phyloP scores from a whole-genome alignment of 2,329 filamentous ascomycete species.

The Cladophialophora immunda region DNA sequence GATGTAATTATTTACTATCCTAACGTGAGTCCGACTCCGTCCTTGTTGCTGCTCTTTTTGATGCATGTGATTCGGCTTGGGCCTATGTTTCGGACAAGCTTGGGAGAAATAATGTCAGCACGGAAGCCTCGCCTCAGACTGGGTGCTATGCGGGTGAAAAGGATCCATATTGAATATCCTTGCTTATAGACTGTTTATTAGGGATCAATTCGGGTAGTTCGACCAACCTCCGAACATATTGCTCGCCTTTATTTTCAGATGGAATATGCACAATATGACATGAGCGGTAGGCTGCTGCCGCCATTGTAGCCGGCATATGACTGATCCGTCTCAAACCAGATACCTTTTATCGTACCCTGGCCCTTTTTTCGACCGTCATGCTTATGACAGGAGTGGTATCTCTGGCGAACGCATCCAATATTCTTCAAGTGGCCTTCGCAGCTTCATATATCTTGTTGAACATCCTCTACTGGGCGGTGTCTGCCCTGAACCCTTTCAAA shows the following conservation, averaged over 20 bases:
- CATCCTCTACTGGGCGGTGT: slow-evolving; percentile 66
- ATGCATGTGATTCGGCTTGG: background rate
- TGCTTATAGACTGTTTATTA: background rate
- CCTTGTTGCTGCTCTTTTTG: background rate
- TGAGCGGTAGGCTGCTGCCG: slow-evolving; percentile 43
- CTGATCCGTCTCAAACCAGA: slow-evolving; percentile 33
- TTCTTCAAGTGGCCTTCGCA: slow-evolving; percentile 67
- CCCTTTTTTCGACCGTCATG: slow-evolving; percentile 66
- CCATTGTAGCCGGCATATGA: slow-evolving; percentile 42
- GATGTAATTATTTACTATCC: slow-evolving; percentile 70
- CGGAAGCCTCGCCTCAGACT: background rate
- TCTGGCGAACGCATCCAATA: slow-evolving; percentile 69
- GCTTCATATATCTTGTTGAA: slow-evolving; percentile 68
- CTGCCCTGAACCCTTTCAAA: slow-evolving; percentile 41
- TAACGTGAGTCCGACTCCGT: slow-evolving; percentile 43
- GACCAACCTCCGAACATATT: slow-evolving; percentile 67
- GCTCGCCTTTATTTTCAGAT: slow-evolving; percentile 70
- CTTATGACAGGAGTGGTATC: slow-evolving; percentile 70
- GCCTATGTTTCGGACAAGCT: background rate
- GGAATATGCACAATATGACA: slow-evolving; percentile 66
- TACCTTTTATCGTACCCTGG: slow-evolving; percentile 61
- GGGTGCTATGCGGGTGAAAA: background rate
- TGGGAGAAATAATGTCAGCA: background rate
- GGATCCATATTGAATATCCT: background rate
- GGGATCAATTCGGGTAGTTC: slow-evolving; percentile 65